Percentiles rank a stretch among this genome's conserved stretches.
Evolutionary conservation across 2,329 filamentous ascomycete genomes (phyloP).

Genomic region (Alternaria postmessia): DNA sequence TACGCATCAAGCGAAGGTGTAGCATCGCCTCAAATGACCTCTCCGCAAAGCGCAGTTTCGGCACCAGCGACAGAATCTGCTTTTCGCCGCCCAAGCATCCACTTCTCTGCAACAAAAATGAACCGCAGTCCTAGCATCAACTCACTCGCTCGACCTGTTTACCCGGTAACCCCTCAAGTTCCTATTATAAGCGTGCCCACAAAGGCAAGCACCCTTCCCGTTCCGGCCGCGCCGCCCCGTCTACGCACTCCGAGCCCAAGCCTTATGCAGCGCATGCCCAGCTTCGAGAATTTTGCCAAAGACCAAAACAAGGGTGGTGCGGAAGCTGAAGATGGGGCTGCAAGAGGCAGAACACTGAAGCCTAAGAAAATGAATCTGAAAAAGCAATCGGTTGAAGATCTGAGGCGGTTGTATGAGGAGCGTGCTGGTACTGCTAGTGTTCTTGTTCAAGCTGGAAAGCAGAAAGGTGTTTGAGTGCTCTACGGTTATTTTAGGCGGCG

Average conservation of each 20-base stretch:
- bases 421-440: slow-evolving; percentile 52
- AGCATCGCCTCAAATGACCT: slow-evolving; percentile 23
- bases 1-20: slow-evolving; percentile 25
- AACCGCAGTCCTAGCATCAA: slow-evolving; percentile 45
- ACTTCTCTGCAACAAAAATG: slow-evolving; percentile 34
- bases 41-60: slow-evolving; percentile 27
- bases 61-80: slow-evolving; percentile 25
- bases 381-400: slow-evolving; percentile 58
- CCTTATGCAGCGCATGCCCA: slow-evolving; percentile 57
- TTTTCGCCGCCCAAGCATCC: slow-evolving; percentile 43
- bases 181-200: slow-evolving; percentile 35
- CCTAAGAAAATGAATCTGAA: slow-evolving; percentile 52
- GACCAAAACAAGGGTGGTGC: slow-evolving; percentile 20
- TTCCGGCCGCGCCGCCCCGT: slow-evolving; percentile 33
- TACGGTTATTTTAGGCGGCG: neutral
- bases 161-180: slow-evolving; percentile 31
- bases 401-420: slow-evolving; percentile 59
- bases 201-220: slow-evolving; percentile 42
- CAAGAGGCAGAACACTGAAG: slow-evolving; percentile 31
- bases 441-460: slow-evolving; percentile 29
- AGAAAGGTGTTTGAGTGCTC: slow-evolving; percentile 8
- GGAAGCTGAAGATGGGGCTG: slow-evolving; percentile 15
- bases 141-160: slow-evolving; percentile 49
- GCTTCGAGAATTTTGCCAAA: slow-evolving; percentile 47
- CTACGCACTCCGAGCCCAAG: slow-evolving; percentile 51